These are phyloP conservation scores for Candida koratica DNA, from an alignment of 805 yeast genomes.

Conservation along the genomic window DNA sequence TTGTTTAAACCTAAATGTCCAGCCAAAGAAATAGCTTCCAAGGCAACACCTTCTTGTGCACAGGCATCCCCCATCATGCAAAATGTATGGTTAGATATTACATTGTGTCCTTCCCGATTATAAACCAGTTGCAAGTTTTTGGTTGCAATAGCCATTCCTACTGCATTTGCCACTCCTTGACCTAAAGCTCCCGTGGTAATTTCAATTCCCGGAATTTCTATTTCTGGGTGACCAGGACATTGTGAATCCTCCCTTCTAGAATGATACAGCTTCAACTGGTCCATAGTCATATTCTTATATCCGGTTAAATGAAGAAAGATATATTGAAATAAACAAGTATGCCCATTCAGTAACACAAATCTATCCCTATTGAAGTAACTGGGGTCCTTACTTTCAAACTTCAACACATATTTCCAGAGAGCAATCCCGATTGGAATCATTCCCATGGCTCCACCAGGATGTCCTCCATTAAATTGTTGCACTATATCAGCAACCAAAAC, in stretches of 20 bases:
- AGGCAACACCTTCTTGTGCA: conserved; percentile 38
- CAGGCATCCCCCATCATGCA: conserved; percentile 40
- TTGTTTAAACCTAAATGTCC: conserved; percentile 36
- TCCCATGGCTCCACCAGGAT: conserved; percentile 40
- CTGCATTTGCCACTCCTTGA: conserved; percentile 40
- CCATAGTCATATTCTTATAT: conserved; percentile 29
- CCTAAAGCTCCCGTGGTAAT: conserved; percentile 42
- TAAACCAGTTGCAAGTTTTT: conserved; percentile 32
- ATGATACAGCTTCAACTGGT: conserved; percentile 33
- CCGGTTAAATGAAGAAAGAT: conserved; percentile 27
- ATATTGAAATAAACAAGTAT: conserved; percentile 33
- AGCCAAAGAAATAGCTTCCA: conserved; percentile 37
- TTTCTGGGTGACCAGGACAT: conserved; percentile 42
- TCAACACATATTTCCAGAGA: conserved; percentile 28
- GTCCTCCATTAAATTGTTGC: conserved; percentile 32
- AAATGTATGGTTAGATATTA: conserved; percentile 27
- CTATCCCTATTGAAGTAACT: conserved; percentile 35
- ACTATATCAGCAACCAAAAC: conserved; percentile 26
- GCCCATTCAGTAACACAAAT: conserved; percentile 37
- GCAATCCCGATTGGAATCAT: conserved; percentile 39
- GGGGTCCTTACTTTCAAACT: conserved; percentile 27
- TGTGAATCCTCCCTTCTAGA: conserved; percentile 20
- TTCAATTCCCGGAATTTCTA: conserved; percentile 33
- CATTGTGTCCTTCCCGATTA: conserved; percentile 28
- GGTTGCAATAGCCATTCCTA: conserved; percentile 37